phyloP scores from a whole-genome alignment of 1,284 basidiomycete genomes.

The Irpex sp. region DNA sequence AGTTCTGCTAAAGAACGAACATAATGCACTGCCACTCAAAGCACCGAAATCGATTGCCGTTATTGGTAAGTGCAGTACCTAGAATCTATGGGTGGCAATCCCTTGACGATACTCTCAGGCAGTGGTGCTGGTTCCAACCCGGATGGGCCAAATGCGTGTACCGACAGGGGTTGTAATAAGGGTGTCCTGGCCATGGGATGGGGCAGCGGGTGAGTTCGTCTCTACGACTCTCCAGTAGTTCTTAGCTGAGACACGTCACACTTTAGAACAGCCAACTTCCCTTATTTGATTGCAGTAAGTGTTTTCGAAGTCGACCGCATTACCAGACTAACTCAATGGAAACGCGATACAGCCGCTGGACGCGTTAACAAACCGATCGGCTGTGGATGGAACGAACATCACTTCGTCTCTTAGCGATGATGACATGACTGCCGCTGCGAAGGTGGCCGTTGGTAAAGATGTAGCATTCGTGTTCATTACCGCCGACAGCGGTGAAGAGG shows the following conservation, averaged over 20 bases:
- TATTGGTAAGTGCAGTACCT: slow-evolving; percentile 43
- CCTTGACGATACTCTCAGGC: slow-evolving; percentile 47
- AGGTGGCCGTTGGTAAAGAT: slow-evolving; percentile 22
- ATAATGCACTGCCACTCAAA: slow-evolving; percentile 54
- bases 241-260: background rate
- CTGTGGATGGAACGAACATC: slow-evolving; percentile 39
- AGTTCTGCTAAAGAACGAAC: slow-evolving; percentile 71
- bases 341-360: slow-evolving; percentile 36
- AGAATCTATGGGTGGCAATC: background rate
- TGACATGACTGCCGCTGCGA: slow-evolving; percentile 42
- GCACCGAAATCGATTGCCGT: slow-evolving; percentile 50
- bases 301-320: slow-evolving; percentile 20
- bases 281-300: slow-evolving; percentile 33
- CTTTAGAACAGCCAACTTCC: slow-evolving; percentile 27
- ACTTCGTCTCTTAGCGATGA: slow-evolving; percentile 56
- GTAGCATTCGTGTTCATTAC: slow-evolving; percentile 50
- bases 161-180: slow-evolving; percentile 22
- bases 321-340: too few species aligned
- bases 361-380: slow-evolving; percentile 41
- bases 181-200: slow-evolving; percentile 53
- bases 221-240: too few species aligned
- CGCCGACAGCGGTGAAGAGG: slow-evolving; percentile 47
- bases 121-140: slow-evolving; percentile 15
- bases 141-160: slow-evolving; percentile 19
- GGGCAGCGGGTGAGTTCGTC: slow-evolving; percentile 43